Evolutionary conservation across 768 basidiomycete genomes (phyloP), one percentile per base, ranked within the genome.

Genomic region (Scleroderma bovista): DNA sequence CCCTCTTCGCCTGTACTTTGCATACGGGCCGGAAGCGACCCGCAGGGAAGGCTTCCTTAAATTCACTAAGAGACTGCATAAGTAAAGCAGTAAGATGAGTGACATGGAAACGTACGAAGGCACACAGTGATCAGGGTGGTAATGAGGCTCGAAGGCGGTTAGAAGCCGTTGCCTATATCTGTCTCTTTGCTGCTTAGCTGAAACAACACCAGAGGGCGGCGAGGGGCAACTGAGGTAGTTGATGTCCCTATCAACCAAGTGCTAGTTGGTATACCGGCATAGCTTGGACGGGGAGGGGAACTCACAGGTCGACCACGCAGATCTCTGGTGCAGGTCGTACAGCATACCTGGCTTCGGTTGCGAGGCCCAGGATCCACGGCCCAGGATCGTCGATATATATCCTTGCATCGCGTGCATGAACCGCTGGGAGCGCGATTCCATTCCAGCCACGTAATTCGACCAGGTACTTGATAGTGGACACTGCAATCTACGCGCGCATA

Each of bases 341-440:
- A 56, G 87, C 79, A 64, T 91, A 87, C 51, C 90, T 77, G 8
- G 88, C 85, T 62, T 94, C 87, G 2, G 88, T 89, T 11, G 90
- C 82, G 34, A 95, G 75, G 32, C 90, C 94, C 66, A 97, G 80
- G 59, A 98, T 93, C 84, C 92, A 98, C 52, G 95, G 95, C 31
- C 94, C 94, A 38, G 94, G 92, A 65, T 98, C 93, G 57, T 97
- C 93, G 54, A 94, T 86, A 57, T 92, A 90, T 46, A 98, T 90
- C 63, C 87, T 90, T 23, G 91, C 85, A 56, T 96, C 95, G 40
- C 94, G 83, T 31, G 86, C 83, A 63, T 93, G 91, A 31, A 92
- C 87, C 2, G 89, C 77, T 32, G 84, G 73, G 38, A 93, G 75
- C 15, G 88, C 85, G 46, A 95, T 83, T 3, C 93, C 93, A 61